Evolutionary conservation across 108 stramenopile genomes (phyloP).

Genomic region (Conticribra guillardii): DNA sequence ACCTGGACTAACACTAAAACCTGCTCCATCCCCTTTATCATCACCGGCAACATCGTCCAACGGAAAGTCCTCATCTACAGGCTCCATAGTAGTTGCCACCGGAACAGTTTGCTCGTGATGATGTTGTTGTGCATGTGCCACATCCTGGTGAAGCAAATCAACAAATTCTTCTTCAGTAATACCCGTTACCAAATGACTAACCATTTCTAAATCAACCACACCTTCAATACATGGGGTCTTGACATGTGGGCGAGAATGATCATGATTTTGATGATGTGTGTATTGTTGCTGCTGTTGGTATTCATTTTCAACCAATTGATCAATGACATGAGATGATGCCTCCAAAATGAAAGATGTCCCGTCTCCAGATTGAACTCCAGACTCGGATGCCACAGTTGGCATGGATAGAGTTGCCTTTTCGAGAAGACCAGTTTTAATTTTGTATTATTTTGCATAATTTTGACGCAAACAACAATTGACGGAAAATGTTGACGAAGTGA

Average conservation of each 20-base stretch:
- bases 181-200: slow-evolving; percentile 23
- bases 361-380: slow-evolving; percentile 31
- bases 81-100: neutral
- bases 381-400: slow-evolving; percentile 18
- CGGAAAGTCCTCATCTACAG: neutral
- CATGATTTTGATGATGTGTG: slow-evolving; percentile 8
- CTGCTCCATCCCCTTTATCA: slow-evolving; percentile 5
- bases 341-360: slow-evolving; percentile 27
- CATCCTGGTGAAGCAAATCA: slow-evolving; percentile 29
- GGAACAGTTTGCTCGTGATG: slow-evolving; percentile 4
- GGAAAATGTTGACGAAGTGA: neutral
- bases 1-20: neutral
- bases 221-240: slow-evolving; percentile 24
- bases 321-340: slow-evolving; percentile 35
- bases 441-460: neutral
- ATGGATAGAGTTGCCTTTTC: slow-evolving; percentile 33
- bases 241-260: neutral
- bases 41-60: neutral
- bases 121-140: neutral
- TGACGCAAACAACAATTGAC: neutral
- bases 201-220: slow-evolving; percentile 35
- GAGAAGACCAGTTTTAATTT: too few relatives aligned
- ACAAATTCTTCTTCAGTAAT: slow-evolving; percentile 44
- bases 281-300: neutral
- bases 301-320: slow-evolving; percentile 29